A percentile compares a stretch with the other conserved stretches of the same genome.
phyloP scores from a whole-genome alignment of 495 filamentous ascomycete species.

The Xylaria telfairii region DNA sequence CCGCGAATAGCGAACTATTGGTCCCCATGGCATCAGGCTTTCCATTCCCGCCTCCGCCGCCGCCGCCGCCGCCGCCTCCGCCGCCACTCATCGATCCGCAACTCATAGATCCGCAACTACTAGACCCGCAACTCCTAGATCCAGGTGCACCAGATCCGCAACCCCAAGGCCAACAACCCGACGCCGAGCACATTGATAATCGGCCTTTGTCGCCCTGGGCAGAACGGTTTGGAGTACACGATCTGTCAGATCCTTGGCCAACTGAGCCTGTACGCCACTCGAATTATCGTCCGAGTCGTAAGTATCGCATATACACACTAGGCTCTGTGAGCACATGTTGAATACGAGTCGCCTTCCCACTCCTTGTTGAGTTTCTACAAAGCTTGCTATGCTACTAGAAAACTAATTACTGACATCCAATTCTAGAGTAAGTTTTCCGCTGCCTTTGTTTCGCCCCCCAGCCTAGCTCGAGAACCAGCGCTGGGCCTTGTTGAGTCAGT shows the following conservation, averaged over 20 bases:
- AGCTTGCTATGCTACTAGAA: background rate
- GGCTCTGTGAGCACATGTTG: background rate
- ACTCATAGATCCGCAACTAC: too few relatives aligned
- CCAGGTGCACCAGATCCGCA: too few relatives aligned
- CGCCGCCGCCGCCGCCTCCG: too few relatives aligned
- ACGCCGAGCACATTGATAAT: background rate
- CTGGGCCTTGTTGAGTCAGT: background rate
- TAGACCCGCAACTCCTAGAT: too few relatives aligned
- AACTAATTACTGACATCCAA: background rate
- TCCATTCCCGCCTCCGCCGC: too few relatives aligned
- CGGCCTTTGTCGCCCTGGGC: conserved; percentile 19
- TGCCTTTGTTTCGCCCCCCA: background rate
- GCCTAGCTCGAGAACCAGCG: background rate
- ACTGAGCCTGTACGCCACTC: conserved; percentile 1
- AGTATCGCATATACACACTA: background rate
- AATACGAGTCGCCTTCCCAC: background rate
- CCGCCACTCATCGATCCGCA: too few relatives aligned
- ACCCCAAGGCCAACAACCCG: background rate
- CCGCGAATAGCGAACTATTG: background rate
- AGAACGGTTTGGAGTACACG: background rate
- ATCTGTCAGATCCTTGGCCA: background rate
- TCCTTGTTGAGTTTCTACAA: background rate
- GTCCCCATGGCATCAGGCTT: background rate
- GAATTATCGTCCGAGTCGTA: conserved; percentile 12
- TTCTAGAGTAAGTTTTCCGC: conserved; percentile 11